These are phyloP conservation scores for Nakaseomyces nivariensis DNA, from an alignment of 1,139 yeast genomes.

Conservation along the genomic window DNA sequence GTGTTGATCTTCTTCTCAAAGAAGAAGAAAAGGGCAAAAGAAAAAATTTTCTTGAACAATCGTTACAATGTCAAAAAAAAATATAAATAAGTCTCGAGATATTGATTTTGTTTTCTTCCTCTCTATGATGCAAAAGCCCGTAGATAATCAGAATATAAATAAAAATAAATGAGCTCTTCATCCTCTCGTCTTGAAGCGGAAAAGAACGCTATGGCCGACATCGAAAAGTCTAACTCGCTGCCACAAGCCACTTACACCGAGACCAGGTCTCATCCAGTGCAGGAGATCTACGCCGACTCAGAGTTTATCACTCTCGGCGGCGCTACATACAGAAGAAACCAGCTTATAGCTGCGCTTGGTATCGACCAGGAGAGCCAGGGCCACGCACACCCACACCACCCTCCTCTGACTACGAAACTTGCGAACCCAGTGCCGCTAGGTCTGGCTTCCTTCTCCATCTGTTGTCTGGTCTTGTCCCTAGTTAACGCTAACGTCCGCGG, in stretches of 20 bases:
- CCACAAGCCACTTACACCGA: conserved; percentile 3
- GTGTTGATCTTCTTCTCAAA: not conserved
- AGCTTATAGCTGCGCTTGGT: conserved; percentile 48
- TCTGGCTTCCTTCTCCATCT: conserved; percentile 45
- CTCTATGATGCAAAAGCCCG: no score
- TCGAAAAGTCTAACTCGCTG: conserved; percentile 2
- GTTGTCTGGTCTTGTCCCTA: conserved; percentile 37
- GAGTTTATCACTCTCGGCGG: conserved; percentile 42
- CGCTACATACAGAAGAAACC: conserved; percentile 46
- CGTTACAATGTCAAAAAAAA: no score
- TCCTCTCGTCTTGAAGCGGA: conserved; percentile 4
- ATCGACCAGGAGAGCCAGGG: conserved; percentile 53
- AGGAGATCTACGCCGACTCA: conserved; percentile 27
- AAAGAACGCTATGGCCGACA: not conserved
- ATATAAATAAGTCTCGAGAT: no score
- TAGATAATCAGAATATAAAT: not conserved
- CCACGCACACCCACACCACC: conserved; percentile 16
- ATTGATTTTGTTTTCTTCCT: no score
- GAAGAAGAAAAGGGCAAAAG: not conserved
- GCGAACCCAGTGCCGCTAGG: conserved; percentile 61
- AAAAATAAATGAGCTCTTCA: conserved; percentile 3
- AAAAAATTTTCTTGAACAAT: no score
- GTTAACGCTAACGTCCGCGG: conserved; percentile 45
- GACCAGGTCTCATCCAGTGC: conserved; percentile 7
- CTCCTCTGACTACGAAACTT: conserved; percentile 9